Base-by-base conservation (phyloP, 768 basidiomycete genomes). In the Phlebiopsis gigantea region DNA sequence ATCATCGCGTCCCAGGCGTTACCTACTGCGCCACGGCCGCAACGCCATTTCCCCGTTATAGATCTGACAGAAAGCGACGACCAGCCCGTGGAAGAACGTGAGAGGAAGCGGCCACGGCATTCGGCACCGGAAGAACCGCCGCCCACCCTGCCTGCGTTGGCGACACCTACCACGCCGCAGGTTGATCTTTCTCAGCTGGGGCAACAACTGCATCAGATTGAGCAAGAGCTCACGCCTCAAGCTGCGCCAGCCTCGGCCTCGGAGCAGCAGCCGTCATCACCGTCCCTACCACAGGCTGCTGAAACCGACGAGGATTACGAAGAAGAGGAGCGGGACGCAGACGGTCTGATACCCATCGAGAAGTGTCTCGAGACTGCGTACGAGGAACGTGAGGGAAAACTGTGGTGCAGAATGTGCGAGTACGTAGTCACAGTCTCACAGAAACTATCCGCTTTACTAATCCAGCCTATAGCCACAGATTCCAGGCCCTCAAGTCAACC, bases 371-470 rank as follows among this genome's bases (percentile, higher is more conserved):
- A 51, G 26, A 43, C 46, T n/a, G 57, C 57, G 24, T 58, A 34
- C 31, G 45, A 54, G n/a, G 15, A 26, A 19, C 41, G 53, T 14
- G 57, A 51, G 21, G 51, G 52, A 4, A 41, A 26, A 29, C 34
- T 48, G 52, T 53, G 50, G 53, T 58, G 57, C 46, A 46, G n/a
- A 31, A 59, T 59, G 58, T 59, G 58, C 58, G 29, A 45, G 58
- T 59, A 31, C 14, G 57, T 54, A 9, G 10, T 41, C 15, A 26
- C 26, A 24, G 19, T 52, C 7, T 50, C 9, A 4, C 21, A 28
- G 54, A 3, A 14, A 31, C 41, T 9, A 28, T 34, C 31, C 9
- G 25, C 47, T 9, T 15, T 12, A 28, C 9, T 15, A 5, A 31
- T 30, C 31, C n/a, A n/a, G n/a, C n/a, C n/a, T n/a, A n/a, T 25